Percentiles rank a stretch among this genome's conserved stretches.
These are phyloP conservation scores for Euclidium syriacum DNA, from an alignment of 345 rosid genomes.

Conservation along the genomic window DNA sequence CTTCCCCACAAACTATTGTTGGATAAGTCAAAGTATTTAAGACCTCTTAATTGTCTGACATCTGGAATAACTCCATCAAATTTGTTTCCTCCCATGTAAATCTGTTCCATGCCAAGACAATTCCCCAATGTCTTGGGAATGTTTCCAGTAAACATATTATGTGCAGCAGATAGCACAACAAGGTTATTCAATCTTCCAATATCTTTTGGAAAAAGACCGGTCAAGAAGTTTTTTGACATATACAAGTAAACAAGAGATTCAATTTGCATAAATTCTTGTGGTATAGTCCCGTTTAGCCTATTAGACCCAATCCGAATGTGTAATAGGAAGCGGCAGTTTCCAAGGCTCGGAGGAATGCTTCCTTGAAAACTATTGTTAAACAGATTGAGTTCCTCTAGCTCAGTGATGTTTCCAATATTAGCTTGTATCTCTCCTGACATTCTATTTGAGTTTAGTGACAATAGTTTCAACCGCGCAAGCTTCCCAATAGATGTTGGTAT, in stretches of 20 bases:
- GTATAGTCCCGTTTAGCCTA: background rate
- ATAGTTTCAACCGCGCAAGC: background rate
- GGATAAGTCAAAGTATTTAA: background rate
- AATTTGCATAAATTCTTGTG: background rate
- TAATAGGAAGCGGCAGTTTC: constrained; percentile 26
- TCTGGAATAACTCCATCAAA: constrained; percentile 24
- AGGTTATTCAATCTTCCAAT: background rate
- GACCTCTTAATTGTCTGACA: background rate
- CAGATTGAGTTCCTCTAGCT: constrained; percentile 34
- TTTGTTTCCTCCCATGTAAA: background rate
- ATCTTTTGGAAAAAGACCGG: constrained; percentile 1
- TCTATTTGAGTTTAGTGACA: constrained; percentile 30
- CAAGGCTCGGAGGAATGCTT: constrained; percentile 49
- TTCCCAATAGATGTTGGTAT: background rate
- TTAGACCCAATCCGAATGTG: background rate
- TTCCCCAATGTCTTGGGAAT: background rate
- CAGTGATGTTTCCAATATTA: constrained; percentile 47
- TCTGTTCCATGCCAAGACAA: background rate
- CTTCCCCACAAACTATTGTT: constrained; percentile 4
- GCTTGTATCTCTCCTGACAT: constrained; percentile 49
- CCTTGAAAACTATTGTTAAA: constrained; percentile 43
- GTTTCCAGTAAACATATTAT: background rate
- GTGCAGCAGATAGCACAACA: background rate
- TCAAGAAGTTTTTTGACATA: background rate
- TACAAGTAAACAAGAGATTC: background rate